Conservation (phyloP, 495 filamentous ascomycete species). For the Daldinia loculata region DNA sequence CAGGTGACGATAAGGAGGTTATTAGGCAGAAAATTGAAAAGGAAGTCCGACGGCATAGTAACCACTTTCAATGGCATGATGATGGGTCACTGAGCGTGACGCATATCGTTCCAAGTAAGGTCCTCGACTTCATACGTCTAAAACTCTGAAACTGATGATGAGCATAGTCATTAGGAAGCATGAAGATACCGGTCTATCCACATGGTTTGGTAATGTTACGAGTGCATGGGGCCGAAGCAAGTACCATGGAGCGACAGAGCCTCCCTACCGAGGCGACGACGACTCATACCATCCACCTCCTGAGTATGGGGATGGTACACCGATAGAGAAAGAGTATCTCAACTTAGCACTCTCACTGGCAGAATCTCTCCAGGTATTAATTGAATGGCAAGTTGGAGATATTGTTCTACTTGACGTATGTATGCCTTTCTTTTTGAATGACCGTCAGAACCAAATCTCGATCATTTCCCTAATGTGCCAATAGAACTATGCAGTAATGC, state of each 20-base stretch:
- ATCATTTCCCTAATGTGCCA: not conserved
- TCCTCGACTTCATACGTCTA: not conserved
- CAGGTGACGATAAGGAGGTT: not conserved
- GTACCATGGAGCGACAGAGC: slow-evolving; percentile 39
- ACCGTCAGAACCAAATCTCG: not conserved
- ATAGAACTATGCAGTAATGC: slow-evolving; percentile 46
- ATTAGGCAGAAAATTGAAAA: not conserved
- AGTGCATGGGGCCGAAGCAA: slow-evolving; percentile 37
- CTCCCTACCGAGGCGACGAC: slow-evolving; percentile 41
- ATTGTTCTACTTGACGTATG: slow-evolving; percentile 31
- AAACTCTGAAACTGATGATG: not conserved
- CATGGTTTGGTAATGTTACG: slow-evolving; percentile 44
- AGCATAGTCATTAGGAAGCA: slow-evolving; percentile 40
- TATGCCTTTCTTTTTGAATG: not conserved
- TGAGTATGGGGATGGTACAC: slow-evolving; percentile 39
- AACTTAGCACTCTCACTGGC: slow-evolving; percentile 40
- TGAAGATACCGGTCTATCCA: slow-evolving; percentile 30
- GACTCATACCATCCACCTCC: slow-evolving; percentile 42
- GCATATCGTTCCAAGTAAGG: slow-evolving; percentile 42
- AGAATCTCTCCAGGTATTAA: slow-evolving; percentile 36
- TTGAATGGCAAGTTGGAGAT: slow-evolving; percentile 31
- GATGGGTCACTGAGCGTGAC: slow-evolving; percentile 41
- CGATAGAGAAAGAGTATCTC: slow-evolving; percentile 40
- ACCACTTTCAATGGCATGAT: slow-evolving; percentile 41
- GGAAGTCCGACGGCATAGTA: slow-evolving; percentile 2